These are phyloP conservation scores for Isabelozyma pseudorhagii DNA, from an alignment of 805 yeast species.

Conservation along the genomic window DNA sequence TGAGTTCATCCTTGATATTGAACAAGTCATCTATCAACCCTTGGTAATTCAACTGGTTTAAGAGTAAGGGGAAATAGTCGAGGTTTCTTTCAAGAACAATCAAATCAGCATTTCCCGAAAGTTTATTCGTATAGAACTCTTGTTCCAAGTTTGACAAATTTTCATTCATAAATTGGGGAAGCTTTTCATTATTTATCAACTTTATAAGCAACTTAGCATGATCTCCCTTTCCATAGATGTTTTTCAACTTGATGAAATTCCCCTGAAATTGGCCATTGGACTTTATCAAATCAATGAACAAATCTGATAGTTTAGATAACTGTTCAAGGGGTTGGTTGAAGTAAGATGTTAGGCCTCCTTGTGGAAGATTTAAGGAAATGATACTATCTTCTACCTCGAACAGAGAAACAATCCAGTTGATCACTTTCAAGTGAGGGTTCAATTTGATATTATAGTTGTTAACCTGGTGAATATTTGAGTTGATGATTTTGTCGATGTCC, in stretches of 20 bases:
- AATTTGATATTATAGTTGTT: constrained; percentile 11
- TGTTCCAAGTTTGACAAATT: constrained; percentile 34
- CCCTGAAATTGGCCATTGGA: constrained; percentile 4
- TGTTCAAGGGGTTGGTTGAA: constrained; percentile 43
- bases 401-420: constrained; percentile 45
- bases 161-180: constrained; percentile 34
- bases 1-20: constrained; percentile 39
- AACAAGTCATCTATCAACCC: constrained; percentile 79
- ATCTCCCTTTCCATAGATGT: constrained; percentile 59
- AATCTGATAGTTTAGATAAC: constrained; percentile 45
- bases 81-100: constrained; percentile 75
- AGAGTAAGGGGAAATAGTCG: constrained; percentile 68
- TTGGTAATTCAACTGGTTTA: constrained; percentile 75
- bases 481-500: constrained; percentile 9
- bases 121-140: constrained; percentile 30
- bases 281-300: constrained; percentile 44
- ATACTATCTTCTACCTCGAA: constrained; percentile 37
- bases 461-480: background rate
- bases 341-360: constrained; percentile 41
- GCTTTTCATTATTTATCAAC: constrained; percentile 28
- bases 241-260: constrained; percentile 44
- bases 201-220: constrained; percentile 49
- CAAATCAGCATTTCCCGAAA: constrained; percentile 59
- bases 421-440: constrained; percentile 40
- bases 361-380: constrained; percentile 36